Evolutionary conservation across 305 asterid species (phyloP).

Genomic region (Solanum aculeatissimum): DNA sequence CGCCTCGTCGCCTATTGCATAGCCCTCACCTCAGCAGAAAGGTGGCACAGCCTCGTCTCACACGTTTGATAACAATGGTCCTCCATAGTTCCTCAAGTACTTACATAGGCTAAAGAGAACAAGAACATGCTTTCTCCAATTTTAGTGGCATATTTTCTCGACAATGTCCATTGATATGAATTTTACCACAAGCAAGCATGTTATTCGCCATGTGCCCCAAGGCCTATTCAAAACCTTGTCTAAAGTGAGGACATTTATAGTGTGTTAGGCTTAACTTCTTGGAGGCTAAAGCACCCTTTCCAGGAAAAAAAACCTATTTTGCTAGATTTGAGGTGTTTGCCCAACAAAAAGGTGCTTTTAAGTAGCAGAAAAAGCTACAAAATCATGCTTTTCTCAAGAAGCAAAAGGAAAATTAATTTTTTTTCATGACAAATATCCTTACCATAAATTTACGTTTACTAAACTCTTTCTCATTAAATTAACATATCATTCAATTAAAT

Average conservation of each 20-base stretch:
- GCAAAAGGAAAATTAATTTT: not conserved
- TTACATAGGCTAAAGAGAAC: not conserved
- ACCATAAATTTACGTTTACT: not conserved
- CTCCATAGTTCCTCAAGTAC: not conserved
- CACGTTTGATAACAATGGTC: not conserved
- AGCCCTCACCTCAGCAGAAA: not conserved
- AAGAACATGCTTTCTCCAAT: not conserved
- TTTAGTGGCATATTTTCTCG: not conserved
- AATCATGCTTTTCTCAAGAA: not conserved
- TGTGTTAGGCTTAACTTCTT: not conserved
- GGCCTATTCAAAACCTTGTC: not conserved
- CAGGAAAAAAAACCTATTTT: not conserved
- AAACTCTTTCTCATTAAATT: not conserved
- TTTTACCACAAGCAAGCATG: not conserved
- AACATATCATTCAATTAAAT: not conserved
- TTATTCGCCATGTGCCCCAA: not conserved
- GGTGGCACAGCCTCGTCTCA: not conserved
- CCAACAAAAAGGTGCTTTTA: not conserved
- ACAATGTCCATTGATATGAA: not conserved
- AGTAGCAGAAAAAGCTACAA: not conserved
- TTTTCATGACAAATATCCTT: not conserved
- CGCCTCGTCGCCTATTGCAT: not conserved
- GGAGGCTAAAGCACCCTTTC: not conserved
- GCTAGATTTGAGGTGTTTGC: not conserved
- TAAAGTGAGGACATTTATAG: not conserved